Conservation (phyloP, 306 rosid species). For the Begonia fuchsioides region DNA sequence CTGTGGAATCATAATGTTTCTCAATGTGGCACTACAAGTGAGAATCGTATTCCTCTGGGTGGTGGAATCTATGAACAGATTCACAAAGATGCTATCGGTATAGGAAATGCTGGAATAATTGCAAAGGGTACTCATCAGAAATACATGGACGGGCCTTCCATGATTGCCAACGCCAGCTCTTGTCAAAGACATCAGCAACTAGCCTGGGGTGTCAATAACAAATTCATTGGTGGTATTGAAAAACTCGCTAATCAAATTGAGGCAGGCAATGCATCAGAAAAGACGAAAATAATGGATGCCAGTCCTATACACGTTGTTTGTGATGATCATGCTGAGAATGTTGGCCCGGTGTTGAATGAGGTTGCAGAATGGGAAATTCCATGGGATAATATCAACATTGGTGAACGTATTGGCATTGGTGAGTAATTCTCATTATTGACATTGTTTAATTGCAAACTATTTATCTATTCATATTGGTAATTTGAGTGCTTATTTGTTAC, state of each 20-base stretch:
- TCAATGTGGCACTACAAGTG: constrained; percentile 18
- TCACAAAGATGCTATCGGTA: constrained; percentile 10
- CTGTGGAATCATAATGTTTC: constrained; percentile 12
- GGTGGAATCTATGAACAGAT: constrained; percentile 20
- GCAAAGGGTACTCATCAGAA: constrained; percentile 12
- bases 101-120: no score
- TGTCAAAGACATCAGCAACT: constrained; percentile 14
- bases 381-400: constrained; percentile 94
- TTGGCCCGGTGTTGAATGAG: constrained; percentile 49
- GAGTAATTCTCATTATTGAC: constrained; percentile 12
- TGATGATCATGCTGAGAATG: constrained; percentile 32
- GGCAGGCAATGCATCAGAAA: constrained; percentile 20
- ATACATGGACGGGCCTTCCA: constrained; percentile 11
- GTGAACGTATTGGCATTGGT: constrained; percentile 99
- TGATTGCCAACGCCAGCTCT: constrained; percentile 12
- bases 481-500: no score
- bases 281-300: constrained; percentile 21
- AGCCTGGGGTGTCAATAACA: constrained; percentile 22
- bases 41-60: constrained; percentile 23
- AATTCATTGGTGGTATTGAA: constrained; percentile 18
- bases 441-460: no score
- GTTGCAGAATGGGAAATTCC: constrained; percentile 78
- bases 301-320: constrained; percentile 16
- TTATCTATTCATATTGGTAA: no score
- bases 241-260: constrained; percentile 15